Percentiles rank a stretch among this genome's conserved stretches.
These are phyloP conservation scores for Lichtheimia ornata DNA, from an alignment of 371 early-diverging fungal genomes.

Conservation along the genomic window DNA sequence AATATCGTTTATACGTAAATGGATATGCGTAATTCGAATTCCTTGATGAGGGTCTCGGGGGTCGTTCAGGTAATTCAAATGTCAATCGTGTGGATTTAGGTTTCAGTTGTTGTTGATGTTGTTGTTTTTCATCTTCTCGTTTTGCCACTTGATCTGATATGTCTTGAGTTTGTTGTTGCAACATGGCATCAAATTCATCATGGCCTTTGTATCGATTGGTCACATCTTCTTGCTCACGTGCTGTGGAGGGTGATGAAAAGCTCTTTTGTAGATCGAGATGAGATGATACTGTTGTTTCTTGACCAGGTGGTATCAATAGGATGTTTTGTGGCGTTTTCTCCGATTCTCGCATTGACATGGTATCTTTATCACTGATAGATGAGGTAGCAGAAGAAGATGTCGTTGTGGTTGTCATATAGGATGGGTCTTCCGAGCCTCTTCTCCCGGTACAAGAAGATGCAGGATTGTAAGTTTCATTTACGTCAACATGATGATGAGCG, in stretches of 20 bases:
- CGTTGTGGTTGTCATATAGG: not conserved
- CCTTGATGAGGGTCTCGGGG: slow-evolving; percentile 7
- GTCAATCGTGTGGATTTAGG: slow-evolving; percentile 14
- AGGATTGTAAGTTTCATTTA: not conserved
- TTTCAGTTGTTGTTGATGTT: not conserved
- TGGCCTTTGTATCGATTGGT: not conserved
- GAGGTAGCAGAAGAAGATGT: not conserved
- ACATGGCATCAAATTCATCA: not conserved
- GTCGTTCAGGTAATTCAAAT: slow-evolving; percentile 29
- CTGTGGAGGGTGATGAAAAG: slow-evolving; percentile 5
- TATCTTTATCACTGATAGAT: not conserved
- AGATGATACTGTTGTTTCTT: not conserved
- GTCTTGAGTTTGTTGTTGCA: not conserved
- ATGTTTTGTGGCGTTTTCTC: too few species aligned
- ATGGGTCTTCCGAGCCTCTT: not conserved
- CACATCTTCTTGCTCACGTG: not conserved
- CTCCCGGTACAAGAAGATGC: not conserved
- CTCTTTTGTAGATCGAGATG: not conserved
- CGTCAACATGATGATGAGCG: slow-evolving; percentile 10
- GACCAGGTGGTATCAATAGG: not conserved
- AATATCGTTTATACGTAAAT: slow-evolving; percentile 9
- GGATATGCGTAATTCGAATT: slow-evolving; percentile 2
- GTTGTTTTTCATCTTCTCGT: not conserved
- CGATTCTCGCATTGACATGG: too few species aligned
- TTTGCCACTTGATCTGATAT: not conserved